Evolutionary conservation across 148 eudicot genomes (phyloP), one percentile per base, ranked within the genome.

Genomic region (Chenopodium berlandieri): DNA sequence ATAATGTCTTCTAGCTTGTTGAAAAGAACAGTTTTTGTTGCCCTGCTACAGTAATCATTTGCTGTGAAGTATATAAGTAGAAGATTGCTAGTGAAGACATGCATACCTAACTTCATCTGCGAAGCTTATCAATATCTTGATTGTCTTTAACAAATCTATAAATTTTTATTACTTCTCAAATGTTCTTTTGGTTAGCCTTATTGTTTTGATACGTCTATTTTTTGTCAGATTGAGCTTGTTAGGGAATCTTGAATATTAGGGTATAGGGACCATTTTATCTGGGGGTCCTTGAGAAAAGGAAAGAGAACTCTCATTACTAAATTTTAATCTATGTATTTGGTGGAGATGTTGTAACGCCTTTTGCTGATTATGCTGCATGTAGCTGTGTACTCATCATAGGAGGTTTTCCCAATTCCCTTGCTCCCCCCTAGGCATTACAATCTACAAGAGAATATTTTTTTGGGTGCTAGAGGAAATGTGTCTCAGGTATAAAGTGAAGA

Each of bases 71-170:
- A 7, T n/a, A 9, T 37, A 13, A 50, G 14, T 34, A 65, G 69
- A 58, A 54, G 48, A 32, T 13, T 37, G 46, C 14, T 63, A 4
- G 10, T 8, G 67, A 17, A 48, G 20, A 22, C 74, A 30, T 48
- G 20, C 48, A 34, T 54, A 47, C 22, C 50, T 3, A 9, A 47
- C 50, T 19, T 60, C 74, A 68, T 37, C n/a, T 66, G 50, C n/a
- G 13, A 68, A 54, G 70, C 34, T 82, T 6, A 16, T 64, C 50
- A 31, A 64, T 31, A 27, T 46, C 72, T 23, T 48, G 22, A 0
- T 71, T 78, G 77, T 63, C 20, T 22, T 78, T 52, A 69, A 37
- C n/a, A 37, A 54, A 32, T 27, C 66, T 48, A 75, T 27, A 10
- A 19, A 44, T 73, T 7, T 56, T 25, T 60, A 22, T 32, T 70